Conservation (phyloP, 73 alveolate genomes). For the Tetrahymena elliotti region DNA sequence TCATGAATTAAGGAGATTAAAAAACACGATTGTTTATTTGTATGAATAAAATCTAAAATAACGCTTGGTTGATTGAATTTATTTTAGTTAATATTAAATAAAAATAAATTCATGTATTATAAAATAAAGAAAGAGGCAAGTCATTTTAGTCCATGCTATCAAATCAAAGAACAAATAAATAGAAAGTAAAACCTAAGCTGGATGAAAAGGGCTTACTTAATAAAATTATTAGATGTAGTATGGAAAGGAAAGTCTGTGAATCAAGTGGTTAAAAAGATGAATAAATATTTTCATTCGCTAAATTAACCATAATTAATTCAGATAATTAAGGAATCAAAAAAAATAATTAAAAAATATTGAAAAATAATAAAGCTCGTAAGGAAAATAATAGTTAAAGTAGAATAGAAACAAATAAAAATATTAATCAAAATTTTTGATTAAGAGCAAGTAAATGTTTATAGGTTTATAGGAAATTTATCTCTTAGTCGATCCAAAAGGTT, state of each 20-base stretch:
- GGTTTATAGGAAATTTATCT: background rate
- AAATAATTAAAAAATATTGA: background rate
- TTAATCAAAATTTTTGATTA: background rate
- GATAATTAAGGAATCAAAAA: background rate
- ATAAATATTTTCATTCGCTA: background rate
- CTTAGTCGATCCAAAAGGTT: background rate
- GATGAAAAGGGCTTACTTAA: background rate
- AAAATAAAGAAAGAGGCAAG: too few relatives aligned
- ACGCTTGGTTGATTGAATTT: background rate
- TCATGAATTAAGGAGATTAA: too few relatives aligned
- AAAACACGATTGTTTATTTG: too few relatives aligned
- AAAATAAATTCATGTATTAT: background rate
- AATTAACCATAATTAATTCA: background rate
- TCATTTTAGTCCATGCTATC: too few relatives aligned
- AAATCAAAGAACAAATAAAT: background rate
- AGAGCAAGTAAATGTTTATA: background rate
- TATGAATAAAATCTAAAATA: too few relatives aligned
- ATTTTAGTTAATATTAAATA: too few relatives aligned
- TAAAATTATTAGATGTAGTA: background rate
- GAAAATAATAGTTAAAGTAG: background rate
- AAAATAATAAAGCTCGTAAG: background rate
- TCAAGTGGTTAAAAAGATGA: background rate
- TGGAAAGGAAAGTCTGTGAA: background rate
- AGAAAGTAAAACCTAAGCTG: background rate
- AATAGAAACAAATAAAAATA: background rate